These are phyloP conservation scores for Penicillium arizonense DNA, from an alignment of 495 filamentous ascomycete species.

Conservation along the genomic window DNA sequence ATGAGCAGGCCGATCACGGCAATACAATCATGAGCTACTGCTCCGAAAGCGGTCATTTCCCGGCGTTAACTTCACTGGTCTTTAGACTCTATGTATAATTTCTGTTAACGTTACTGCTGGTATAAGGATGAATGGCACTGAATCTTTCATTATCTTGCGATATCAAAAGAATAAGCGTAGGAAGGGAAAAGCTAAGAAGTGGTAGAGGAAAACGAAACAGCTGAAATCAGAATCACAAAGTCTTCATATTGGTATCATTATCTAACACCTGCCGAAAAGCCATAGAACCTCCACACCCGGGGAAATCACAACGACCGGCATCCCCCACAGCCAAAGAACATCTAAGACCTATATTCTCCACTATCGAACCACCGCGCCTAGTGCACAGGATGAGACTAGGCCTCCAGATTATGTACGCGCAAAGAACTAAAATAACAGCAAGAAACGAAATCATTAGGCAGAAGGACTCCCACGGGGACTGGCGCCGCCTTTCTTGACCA, in stretches of 20 bases:
- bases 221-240: neutral
- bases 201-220: neutral
- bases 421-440: conserved; percentile 34
- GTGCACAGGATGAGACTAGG: conserved; percentile 30
- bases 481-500: conserved; percentile 57
- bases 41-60: too few species aligned
- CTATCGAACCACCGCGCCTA: conserved; percentile 29
- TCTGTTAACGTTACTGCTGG: too few species aligned
- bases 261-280: conserved; percentile 29
- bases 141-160: too few species aligned
- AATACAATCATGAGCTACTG: too few species aligned
- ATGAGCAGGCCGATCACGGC: too few species aligned
- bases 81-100: too few species aligned
- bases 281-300: conserved; percentile 9
- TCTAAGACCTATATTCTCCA: conserved; percentile 1
- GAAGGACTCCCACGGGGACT: conserved; percentile 46
- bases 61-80: too few species aligned
- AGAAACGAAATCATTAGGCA: conserved; percentile 21
- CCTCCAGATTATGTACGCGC: conserved; percentile 32
- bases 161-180: neutral
- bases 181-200: too few species aligned
- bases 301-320: conserved; percentile 11
- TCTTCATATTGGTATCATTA: conserved; percentile 35
- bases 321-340: neutral
- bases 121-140: too few species aligned